phyloP scores from a whole-genome alignment of 129 eudicot genomes.

The Kitagawia praeruptora region DNA sequence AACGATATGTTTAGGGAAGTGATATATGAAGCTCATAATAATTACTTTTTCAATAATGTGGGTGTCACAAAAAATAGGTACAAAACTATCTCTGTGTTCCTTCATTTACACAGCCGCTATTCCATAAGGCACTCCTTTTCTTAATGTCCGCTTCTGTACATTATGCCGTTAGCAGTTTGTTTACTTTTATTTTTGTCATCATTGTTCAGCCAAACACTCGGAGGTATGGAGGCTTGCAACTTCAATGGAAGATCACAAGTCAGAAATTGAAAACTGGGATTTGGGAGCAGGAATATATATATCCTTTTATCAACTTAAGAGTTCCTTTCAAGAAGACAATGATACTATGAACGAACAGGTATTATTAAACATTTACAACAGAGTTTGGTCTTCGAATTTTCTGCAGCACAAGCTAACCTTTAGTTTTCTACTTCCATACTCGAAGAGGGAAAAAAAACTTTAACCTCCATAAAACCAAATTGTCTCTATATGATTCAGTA shows the following conservation, averaged over 20 bases:
- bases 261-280: slow-evolving; percentile 97
- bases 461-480: not conserved
- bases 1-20: not conserved
- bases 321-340: slow-evolving; percentile 60
- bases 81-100: not conserved
- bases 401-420: not conserved
- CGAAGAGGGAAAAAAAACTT: not conserved
- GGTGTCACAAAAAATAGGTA: not conserved
- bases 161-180: not conserved
- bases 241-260: slow-evolving; percentile 87
- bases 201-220: slow-evolving; percentile 54
- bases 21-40: not conserved
- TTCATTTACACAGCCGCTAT: not conserved
- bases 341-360: slow-evolving; percentile 67
- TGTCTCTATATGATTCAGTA: not conserved
- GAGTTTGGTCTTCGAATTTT: not conserved
- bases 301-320: slow-evolving; percentile 55
- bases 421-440: not conserved
- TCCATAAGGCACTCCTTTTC: not conserved
- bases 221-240: slow-evolving; percentile 78
- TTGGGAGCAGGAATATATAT: slow-evolving; percentile 94
- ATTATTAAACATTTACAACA: slow-evolving; percentile 9
- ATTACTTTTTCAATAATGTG: not conserved
- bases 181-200: not conserved
- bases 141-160: not conserved